Conservation (phyloP, 2,329 filamentous ascomycete genomes). For the Cordyceps militaris region DNA sequence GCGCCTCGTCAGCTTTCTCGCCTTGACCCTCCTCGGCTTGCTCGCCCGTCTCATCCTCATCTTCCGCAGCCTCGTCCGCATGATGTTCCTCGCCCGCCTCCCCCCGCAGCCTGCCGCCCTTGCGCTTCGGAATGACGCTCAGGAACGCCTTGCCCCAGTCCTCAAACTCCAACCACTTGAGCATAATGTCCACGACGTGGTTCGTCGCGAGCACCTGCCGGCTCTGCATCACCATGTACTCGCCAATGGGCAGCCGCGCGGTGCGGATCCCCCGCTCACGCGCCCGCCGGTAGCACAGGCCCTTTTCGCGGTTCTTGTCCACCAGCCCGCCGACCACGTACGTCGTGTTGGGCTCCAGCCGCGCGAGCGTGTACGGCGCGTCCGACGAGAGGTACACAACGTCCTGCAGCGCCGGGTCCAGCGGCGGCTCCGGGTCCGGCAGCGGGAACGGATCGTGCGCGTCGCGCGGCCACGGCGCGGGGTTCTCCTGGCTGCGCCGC, state of each 20-base stretch:
- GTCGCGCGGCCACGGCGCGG: constrained; percentile 26
- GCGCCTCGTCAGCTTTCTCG: constrained; percentile 22
- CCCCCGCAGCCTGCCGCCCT: constrained; percentile 63
- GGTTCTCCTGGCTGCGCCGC: constrained; percentile 27
- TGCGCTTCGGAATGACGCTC: constrained; percentile 81
- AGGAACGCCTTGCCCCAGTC: constrained; percentile 91
- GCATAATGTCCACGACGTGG: constrained; percentile 94
- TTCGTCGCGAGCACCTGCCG: constrained; percentile 86
- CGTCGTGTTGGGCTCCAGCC: constrained; percentile 77
- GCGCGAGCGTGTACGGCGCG: constrained; percentile 74
- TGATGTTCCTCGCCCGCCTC: constrained; percentile 15
- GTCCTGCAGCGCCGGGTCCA: constrained; percentile 29
- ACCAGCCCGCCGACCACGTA: constrained; percentile 94
- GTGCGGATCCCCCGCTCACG: constrained; percentile 70
- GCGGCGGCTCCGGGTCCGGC: constrained; percentile 25
- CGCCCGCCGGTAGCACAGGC: constrained; percentile 81
- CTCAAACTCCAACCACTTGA: constrained; percentile 80
- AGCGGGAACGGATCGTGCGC: constrained; percentile 27
- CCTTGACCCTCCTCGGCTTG: constrained; percentile 15
- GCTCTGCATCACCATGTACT: constrained; percentile 86
- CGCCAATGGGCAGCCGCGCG: constrained; percentile 87
- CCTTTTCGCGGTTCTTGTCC: constrained; percentile 94
- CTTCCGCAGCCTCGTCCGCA: constrained; percentile 8
- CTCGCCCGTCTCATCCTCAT: constrained; percentile 19
- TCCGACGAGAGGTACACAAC: constrained; percentile 89